These are phyloP conservation scores for Lactarius psammicola DNA, from an alignment of 768 basidiomycete species.

Conservation along the genomic window DNA sequence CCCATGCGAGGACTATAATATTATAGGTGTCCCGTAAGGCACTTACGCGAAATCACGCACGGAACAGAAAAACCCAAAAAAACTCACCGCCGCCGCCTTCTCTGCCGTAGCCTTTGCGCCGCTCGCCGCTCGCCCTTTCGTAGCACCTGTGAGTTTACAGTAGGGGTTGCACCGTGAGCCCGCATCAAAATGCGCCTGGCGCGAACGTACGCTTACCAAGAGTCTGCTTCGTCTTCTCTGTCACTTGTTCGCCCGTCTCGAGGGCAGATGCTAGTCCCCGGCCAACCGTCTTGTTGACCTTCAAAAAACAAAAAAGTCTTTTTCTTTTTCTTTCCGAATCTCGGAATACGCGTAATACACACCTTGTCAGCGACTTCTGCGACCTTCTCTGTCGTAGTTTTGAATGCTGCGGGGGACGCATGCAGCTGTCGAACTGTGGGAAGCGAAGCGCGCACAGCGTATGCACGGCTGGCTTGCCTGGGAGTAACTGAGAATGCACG, in stretches of 20 bases:
- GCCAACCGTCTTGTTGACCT: slow-evolving; percentile 28
- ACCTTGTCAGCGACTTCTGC: slow-evolving; percentile 27
- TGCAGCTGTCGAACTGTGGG: slow-evolving; percentile 14
- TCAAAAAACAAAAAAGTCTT: not conserved
- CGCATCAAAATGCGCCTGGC: not conserved
- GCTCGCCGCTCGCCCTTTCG: slow-evolving; percentile 10
- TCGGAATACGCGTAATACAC: not conserved
- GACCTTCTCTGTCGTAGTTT: slow-evolving; percentile 22
- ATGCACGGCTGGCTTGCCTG: slow-evolving; percentile 3
- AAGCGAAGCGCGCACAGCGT: not conserved
- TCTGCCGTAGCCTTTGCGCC: slow-evolving; percentile 4
- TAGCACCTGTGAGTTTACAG: slow-evolving; percentile 14
- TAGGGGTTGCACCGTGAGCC: not conserved
- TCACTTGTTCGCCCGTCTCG: slow-evolving; percentile 22
- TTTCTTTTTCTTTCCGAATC: too few species aligned
- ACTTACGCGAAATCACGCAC: not conserved
- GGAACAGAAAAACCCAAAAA: too few species aligned
- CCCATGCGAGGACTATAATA: slow-evolving; percentile 3
- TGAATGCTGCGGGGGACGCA: slow-evolving; percentile 9
- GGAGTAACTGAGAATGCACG: not conserved
- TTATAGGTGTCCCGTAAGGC: not conserved
- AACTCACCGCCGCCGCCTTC: slow-evolving; percentile 12
- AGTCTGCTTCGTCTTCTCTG: slow-evolving; percentile 27
- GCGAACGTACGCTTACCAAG: slow-evolving; percentile 11
- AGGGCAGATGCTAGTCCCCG: slow-evolving; percentile 25